Base-by-base conservation (phyloP, 83 land plant species). In the Larix sibirica region DNA sequence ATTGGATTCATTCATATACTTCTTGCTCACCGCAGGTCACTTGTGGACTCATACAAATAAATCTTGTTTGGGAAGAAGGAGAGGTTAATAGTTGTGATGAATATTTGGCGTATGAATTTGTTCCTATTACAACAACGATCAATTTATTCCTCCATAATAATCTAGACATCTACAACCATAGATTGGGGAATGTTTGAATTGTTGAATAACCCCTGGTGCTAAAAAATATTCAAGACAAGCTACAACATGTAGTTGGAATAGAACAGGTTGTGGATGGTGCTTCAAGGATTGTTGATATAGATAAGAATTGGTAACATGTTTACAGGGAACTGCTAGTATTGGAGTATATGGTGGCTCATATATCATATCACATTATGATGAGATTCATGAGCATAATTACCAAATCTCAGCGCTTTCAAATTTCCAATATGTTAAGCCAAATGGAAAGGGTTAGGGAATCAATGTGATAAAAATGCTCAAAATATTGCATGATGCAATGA, bases 401-500 rank as follows among this genome's bases (percentile, higher is more conserved):
- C 82, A 80, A 82, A 79, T 89, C 47, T 75, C 84, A 79, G 84
- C 89, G 14, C 80, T 93, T 0, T 81, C 92, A 84, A 80, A 86
- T 59, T 95, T 95, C 84, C 88, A 95, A 56, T 89, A 86, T 84
- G 86, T 90, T 73, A 92, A 95, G 62, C 92, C 93, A 71, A 90
- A 86, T 74, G 97, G 92, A 79, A 93, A 93, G 84, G 97, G 93
- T 88, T 73, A 89, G 76, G 97, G 94, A 31, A 87, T 90, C 31
- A 93, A 90, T 87, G 95, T 93, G 60, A 85, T 92, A 74, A 91
- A 89, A 95, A 95, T 80, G 93, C 87, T 60, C 91, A 95, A 81
- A 90, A 83, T 18, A 86, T 95, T 18, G 77, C 88, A 12, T 70
- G 36, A 33, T 33, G 36, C 36, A 33, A 33, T 33, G 1, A 33